These are phyloP conservation scores for Collybia sordida DNA, from an alignment of 768 basidiomycete species.

Conservation along the genomic window DNA sequence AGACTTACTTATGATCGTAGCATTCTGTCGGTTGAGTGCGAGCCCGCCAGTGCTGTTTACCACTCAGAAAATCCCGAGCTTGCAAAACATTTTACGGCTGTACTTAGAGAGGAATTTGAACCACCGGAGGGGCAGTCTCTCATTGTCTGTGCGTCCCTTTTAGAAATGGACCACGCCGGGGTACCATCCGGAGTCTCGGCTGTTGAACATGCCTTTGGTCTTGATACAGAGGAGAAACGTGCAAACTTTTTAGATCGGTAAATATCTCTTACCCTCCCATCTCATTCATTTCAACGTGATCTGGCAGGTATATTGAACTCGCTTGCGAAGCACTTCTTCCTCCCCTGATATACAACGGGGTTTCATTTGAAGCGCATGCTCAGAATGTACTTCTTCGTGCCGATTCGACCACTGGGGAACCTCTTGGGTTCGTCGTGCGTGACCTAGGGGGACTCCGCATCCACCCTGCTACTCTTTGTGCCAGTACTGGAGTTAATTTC, in stretches of 20 bases:
- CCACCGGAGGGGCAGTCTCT: slow-evolving; percentile 40
- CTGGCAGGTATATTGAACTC: slow-evolving; percentile 46
- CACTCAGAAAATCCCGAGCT: slow-evolving; percentile 39
- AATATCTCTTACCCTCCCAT: slow-evolving; percentile 5
- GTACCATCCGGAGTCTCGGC: slow-evolving; percentile 41
- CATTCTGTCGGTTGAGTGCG: slow-evolving; percentile 44
- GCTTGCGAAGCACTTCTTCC: slow-evolving; percentile 53
- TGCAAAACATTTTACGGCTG: slow-evolving; percentile 52
- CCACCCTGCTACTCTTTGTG: slow-evolving; percentile 45
- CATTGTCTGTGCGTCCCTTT: slow-evolving; percentile 50
- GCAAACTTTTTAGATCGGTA: slow-evolving; percentile 47
- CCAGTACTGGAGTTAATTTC: slow-evolving; percentile 50
- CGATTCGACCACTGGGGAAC: slow-evolving; percentile 37
- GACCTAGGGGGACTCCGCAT: slow-evolving; percentile 60
- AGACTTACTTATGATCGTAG: slow-evolving; percentile 41
- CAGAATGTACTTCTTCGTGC: slow-evolving; percentile 56
- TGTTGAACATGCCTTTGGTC: slow-evolving; percentile 43
- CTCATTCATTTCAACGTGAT: not conserved
- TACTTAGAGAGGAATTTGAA: slow-evolving; percentile 44
- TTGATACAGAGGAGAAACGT: slow-evolving; percentile 47
- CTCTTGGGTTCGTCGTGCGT: slow-evolving; percentile 52
- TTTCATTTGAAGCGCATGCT: slow-evolving; percentile 63
- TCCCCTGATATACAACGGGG: slow-evolving; percentile 50
- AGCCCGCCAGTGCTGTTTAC: slow-evolving; percentile 50
- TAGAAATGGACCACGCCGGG: slow-evolving; percentile 50